Base-by-base conservation (phyloP, 116 monocot genomes). In the Zostera marina region DNA sequence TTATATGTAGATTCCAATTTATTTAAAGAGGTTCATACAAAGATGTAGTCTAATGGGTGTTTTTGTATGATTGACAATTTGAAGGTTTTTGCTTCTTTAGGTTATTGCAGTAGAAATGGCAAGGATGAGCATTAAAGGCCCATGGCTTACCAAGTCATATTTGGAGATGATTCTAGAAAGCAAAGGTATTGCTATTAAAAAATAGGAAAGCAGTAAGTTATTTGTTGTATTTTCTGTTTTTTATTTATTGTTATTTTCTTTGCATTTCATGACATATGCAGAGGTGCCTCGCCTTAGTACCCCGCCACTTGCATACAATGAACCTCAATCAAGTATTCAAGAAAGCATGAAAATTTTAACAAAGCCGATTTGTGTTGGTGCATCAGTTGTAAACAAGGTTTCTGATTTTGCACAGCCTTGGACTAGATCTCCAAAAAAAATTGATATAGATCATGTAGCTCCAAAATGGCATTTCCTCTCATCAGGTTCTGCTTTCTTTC, bases 71-170 rank as follows among this genome's bases (percentile, higher is more conserved):
- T 55, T n/a, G 24, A 5, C 12, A 55, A 26, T 16, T 3, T 32
- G 32, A 32, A 32, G 45, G 10, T 3, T 10, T 32, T 56, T 25
- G 11, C 23, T 52, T n/a, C 9, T 63, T 2, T 45, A 98, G 96
- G 76, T 78, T 62, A 66, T 98, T 70, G 74, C 74, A 61, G 72
- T 67, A 47, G 89, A 98, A 80, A 82, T 83, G 70, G 70, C 68
- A 26, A 82, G 73, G 42, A 53, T 98, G 40, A 81, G 78, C 43
- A 74, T 89, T 8, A 64, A 63, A n/a, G 90, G 96, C 22, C 90
- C 90, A 21, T 98, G 96, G 96, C 80, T 85, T 64, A 98, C 90
- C 24, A 84, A 89, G 63, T 98, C 96, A 66, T 98, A 98, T 74
- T 70, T 98, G 49, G 96, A 98, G 66, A 89, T 98, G 96, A 98